Evolutionary conservation across 208 protist species (phyloP), one percentile per base, ranked within the genome.

Genomic region (Porcisia deanei): DNA sequence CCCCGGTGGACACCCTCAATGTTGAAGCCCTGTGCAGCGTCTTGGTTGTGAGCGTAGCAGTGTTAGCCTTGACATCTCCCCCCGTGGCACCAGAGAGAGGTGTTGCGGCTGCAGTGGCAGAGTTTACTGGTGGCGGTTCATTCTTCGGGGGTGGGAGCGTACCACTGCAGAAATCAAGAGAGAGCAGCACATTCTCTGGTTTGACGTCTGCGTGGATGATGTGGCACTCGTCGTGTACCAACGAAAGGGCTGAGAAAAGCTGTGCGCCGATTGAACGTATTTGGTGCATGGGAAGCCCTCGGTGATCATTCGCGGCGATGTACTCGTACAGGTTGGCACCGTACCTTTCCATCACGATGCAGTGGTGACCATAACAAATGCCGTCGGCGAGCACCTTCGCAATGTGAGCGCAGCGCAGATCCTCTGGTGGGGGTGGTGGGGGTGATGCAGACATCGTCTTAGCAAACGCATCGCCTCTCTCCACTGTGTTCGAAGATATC

Each of bases 201-300:
- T 99, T 99, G 59, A 99, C 90, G 81, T 99, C 98, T 75, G 96
- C 98, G 85, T 99, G 98, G 66, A 99, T 97, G 43, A 99, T 96
- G 77, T 93, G 84, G 63, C 90, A 94, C 57, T 92, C 78, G 63
- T 97, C 87, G 59, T 96, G 84, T 41, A 99, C 76, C 0, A 99
- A 89, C 47, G 83, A 85, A n/a, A 99, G 86, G n/a, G 95, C 96
- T 3, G 84, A 80, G 9, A 99, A 87, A 14, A 99, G 91, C 85
- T 99, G 97, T 58, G 83, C 59, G 16, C 89, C 93, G 76, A 98
- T 90, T 47, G 80, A 85, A 41, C 88, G 93, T 58, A 98, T 96
- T 34, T 95, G 89, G 67, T 94, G 91, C 85, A 96, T 91, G 54
- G 88, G 92, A 55, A 98, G 71, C 22, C 89, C 88, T 14, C 85